Percentiles rank a stretch among this genome's conserved stretches.
phyloP scores from a whole-genome alignment of 805 yeast genomes.

The Starmera quercuum region DNA sequence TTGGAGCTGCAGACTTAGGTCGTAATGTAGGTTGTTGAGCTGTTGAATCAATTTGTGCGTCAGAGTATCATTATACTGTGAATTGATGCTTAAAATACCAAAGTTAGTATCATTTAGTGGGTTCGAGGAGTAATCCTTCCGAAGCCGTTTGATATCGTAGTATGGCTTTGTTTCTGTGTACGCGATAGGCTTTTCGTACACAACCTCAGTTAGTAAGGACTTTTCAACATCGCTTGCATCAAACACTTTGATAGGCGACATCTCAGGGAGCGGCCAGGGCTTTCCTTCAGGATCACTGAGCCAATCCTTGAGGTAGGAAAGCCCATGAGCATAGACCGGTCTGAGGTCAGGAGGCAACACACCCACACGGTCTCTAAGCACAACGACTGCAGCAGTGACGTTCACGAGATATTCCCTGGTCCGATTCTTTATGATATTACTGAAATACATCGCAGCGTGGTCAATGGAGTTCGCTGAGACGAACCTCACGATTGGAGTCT shows the following conservation, averaged over 20 bases:
- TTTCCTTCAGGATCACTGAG: slow-evolving; percentile 32
- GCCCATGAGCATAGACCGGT: slow-evolving; percentile 63
- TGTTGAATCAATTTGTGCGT: slow-evolving; percentile 60
- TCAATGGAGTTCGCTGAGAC: slow-evolving; percentile 79
- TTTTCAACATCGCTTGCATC: slow-evolving; percentile 72
- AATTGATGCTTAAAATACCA: slow-evolving; percentile 40
- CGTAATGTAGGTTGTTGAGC: slow-evolving; percentile 39
- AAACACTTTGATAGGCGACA: slow-evolving; percentile 55
- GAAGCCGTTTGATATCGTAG: slow-evolving; percentile 55
- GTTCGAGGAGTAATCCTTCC: slow-evolving; percentile 61
- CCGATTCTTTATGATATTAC: slow-evolving; percentile 17
- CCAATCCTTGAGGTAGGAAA: slow-evolving; percentile 58
- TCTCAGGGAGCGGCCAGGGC: slow-evolving; percentile 77
- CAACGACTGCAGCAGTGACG: slow-evolving; percentile 76
- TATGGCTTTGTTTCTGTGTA: slow-evolving; percentile 35
- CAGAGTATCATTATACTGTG: slow-evolving; percentile 33
- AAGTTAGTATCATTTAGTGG: slow-evolving; percentile 52
- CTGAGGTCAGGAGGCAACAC: slow-evolving; percentile 70
- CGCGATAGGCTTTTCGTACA: slow-evolving; percentile 37
- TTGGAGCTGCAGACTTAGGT: slow-evolving; percentile 32
- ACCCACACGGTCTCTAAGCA: slow-evolving; percentile 76
- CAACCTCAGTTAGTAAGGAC: slow-evolving; percentile 68
- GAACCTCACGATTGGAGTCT: slow-evolving; percentile 56
- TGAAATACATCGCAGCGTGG: slow-evolving; percentile 58
- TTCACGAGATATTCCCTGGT: slow-evolving; percentile 46